These are phyloP conservation scores for Fistulina hepatica DNA, from an alignment of 1,284 basidiomycete species.

Conservation along the genomic window DNA sequence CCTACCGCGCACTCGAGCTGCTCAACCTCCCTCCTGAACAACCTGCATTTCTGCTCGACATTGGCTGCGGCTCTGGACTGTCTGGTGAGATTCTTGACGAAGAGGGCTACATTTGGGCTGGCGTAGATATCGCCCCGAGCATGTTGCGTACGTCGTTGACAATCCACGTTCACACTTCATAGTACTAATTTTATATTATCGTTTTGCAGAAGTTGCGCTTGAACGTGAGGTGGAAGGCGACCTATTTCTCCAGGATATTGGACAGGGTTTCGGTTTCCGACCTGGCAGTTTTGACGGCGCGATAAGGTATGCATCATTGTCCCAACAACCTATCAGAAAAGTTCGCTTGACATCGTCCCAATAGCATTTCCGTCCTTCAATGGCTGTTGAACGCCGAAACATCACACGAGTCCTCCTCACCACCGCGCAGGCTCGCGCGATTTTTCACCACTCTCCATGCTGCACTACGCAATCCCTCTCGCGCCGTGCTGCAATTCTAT, in stretches of 20 bases:
- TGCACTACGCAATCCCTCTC: conserved; percentile 80
- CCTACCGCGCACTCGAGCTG: conserved; percentile 88
- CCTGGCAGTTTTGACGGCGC: conserved; percentile 97
- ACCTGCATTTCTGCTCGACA: conserved; percentile 83
- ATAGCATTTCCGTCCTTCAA: conserved; percentile 93
- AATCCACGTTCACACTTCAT: not conserved
- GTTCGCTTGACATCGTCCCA: conserved; percentile 1
- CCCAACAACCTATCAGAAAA: not conserved
- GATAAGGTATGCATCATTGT: conserved; percentile 59
- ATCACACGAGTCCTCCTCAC: conserved; percentile 81
- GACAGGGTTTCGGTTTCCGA: conserved; percentile 89
- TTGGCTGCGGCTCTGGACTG: conserved; percentile 97
- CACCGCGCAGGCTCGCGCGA: conserved; percentile 80
- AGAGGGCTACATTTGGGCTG: conserved; percentile 90
- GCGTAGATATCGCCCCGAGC: conserved; percentile 91
- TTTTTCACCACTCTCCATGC: conserved; percentile 98
- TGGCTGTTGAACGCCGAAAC: conserved; percentile 98
- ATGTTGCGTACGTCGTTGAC: conserved; percentile 73
- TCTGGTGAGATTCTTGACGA: conserved; percentile 96
- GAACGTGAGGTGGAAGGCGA: conserved; percentile 92
- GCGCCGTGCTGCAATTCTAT: conserved; percentile 95
- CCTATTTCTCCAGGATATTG: conserved; percentile 86
- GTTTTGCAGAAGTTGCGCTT: conserved; percentile 72
- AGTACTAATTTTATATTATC: conserved; percentile 1
- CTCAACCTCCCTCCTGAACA: conserved; percentile 72